Percentiles rank a stretch among this genome's conserved stretches.
phyloP scores from a whole-genome alignment of 345 rosid genomes.

The Eucalyptus coolabah region DNA sequence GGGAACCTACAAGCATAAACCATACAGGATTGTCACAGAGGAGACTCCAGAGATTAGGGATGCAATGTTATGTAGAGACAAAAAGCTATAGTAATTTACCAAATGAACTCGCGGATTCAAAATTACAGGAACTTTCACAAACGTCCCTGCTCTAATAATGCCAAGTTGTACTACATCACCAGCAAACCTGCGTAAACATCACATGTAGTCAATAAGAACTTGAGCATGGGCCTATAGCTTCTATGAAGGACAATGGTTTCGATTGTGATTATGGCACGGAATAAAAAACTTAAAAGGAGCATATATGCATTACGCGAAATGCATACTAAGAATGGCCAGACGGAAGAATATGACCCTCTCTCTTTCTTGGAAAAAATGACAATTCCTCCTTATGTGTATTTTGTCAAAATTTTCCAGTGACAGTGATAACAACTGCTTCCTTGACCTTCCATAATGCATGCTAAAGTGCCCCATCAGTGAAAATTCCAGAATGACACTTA shows the following conservation, averaged over 20 bases:
- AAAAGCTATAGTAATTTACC: constrained; percentile 27
- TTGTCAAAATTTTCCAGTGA: neutral
- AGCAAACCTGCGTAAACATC: constrained; percentile 52
- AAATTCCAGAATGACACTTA: neutral
- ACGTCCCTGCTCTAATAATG: constrained; percentile 58
- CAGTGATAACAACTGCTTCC: neutral
- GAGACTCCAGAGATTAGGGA: neutral
- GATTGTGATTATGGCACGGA: neutral
- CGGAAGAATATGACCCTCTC: neutral
- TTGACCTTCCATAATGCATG: neutral
- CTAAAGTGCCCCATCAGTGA: neutral
- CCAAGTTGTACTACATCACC: constrained; percentile 86
- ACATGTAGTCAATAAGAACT: neutral
- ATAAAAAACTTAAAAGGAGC: neutral
- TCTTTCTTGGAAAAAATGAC: neutral
- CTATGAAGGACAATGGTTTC: neutral
- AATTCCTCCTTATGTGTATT: neutral
- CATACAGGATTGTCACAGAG: neutral
- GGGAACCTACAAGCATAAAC: constrained; percentile 53
- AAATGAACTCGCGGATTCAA: constrained; percentile 84
- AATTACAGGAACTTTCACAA: constrained; percentile 49
- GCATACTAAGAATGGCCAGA: neutral
- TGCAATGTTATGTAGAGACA: neutral
- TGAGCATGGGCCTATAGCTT: neutral
- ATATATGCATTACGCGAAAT: neutral